Evolutionary conservation across 371 early-diverging fungal genomes (phyloP), one percentile per base, ranked within the genome.

Genomic region (Choanephora cucurbitarum): DNA sequence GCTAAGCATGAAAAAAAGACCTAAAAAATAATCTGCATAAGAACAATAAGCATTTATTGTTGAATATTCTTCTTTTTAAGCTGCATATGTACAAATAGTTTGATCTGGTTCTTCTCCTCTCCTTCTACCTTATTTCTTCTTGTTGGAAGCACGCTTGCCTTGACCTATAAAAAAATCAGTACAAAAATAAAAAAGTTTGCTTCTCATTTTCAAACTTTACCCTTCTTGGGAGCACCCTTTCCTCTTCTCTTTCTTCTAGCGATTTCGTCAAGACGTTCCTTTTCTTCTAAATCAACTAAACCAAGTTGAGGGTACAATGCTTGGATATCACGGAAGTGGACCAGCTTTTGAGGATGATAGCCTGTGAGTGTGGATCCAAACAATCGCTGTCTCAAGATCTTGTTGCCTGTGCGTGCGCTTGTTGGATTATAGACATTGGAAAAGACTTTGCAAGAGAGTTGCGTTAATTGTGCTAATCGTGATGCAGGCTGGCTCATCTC

Each of bases 181-280:
- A 33, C 51, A 13, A 40, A 41, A 34, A 52, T 14, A 48, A 40
- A 43, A 19, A 47, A 2, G 39, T 22, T 14, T 15, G 21, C 5
- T 23, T 44, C 33, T 50, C 21, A 5, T 55, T 43, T 17, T 24
- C 37, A 10, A 21, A 33, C 6, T 43, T 70, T 82, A 78, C 90
- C 90, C 70, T 91, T 91, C 86, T 87, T 87, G 33, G 91, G 91
- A 24, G 91, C 84, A 24, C 91, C 91, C 81, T 91, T 91, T 58
- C 91, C 91, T 49, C 91, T 80, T 59, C 83, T 79, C 75, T 80
- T 89, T 69, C 82, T 75, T 70, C 78, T 76, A 3, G 86, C 83
- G 58, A 88, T 75, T 55, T 82, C 86, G 39, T 89, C 87, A 39
- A 89, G 67, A 43, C 91, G 85, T 44, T 75, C 79, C 56, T 86